A percentile compares a stretch with the other conserved stretches of the same genome.
phyloP scores from a whole-genome alignment of 192 early-diverging fungal species.

The Endogone sp. region DNA sequence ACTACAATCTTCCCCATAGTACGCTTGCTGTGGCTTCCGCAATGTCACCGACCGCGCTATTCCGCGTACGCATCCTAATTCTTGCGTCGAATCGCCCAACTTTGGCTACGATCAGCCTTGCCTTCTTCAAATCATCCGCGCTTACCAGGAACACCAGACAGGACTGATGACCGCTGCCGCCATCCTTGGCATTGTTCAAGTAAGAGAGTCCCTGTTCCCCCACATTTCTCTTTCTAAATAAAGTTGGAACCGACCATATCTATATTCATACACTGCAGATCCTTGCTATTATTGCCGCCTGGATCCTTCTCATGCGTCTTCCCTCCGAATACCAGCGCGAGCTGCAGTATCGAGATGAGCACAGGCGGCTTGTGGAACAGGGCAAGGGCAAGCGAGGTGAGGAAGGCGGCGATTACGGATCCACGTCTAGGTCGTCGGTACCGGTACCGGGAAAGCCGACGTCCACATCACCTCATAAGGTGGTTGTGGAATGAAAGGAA shows the following conservation, averaged over 20 bases:
- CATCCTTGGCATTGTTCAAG: conserved; percentile 2
- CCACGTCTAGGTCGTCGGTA: no score
- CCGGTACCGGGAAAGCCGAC: no score
- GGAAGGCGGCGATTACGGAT: neutral
- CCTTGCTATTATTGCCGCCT: neutral
- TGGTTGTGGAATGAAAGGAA: no score
- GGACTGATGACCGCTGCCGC: conserved; percentile 2
- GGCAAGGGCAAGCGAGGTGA: neutral
- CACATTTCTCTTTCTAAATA: neutral
- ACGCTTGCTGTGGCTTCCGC: conserved; percentile 32
- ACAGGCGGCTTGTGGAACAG: neutral
- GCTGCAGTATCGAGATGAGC: neutral
- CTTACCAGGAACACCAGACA: conserved; percentile 24
- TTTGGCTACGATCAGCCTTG: conserved; percentile 30
- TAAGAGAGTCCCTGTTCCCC: neutral
- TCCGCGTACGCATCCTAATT: conserved; percentile 14
- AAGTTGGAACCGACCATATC: no score
- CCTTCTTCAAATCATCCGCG: conserved; percentile 8
- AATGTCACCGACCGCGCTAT: conserved; percentile 28
- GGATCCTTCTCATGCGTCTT: neutral
- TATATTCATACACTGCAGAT: neutral
- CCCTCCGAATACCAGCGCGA: neutral
- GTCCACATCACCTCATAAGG: no score
- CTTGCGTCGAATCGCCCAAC: conserved; percentile 12
- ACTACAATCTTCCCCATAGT: no score